A percentile compares a stretch with the other conserved stretches of the same genome.
phyloP scores from a whole-genome alignment of 768 basidiomycete genomes.

The Lactarius pseudohatsudake region DNA sequence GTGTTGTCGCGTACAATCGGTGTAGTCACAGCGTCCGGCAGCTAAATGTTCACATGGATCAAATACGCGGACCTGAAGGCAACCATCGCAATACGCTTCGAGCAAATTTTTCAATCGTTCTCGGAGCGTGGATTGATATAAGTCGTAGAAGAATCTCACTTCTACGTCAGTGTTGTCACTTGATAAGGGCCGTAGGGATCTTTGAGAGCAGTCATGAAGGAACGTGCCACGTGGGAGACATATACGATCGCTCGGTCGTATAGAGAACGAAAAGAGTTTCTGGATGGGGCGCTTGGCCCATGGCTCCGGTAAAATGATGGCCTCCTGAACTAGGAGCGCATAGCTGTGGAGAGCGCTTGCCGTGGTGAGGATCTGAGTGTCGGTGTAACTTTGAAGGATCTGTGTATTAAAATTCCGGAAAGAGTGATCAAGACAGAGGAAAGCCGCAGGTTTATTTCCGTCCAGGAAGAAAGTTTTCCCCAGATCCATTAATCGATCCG shows the following conservation, averaged over 20 bases:
- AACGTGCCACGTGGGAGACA: constrained; percentile 17
- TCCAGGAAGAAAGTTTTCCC: no score
- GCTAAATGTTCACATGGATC: constrained; percentile 20
- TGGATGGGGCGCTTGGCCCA: not conserved
- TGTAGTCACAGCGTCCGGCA: constrained; percentile 15
- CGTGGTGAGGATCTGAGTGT: no score
- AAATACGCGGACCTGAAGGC: constrained; percentile 11
- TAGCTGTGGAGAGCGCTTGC: no score
- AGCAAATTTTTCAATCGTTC: constrained; percentile 17
- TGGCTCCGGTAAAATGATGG: not conserved
- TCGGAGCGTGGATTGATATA: constrained; percentile 7
- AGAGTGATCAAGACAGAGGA: no score
- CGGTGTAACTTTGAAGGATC: no score
- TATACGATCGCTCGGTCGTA: constrained; percentile 10
- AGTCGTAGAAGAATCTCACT: constrained; percentile 3
- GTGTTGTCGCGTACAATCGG: constrained; percentile 17
- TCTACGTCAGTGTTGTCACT: constrained; percentile 7
- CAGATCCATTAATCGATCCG: no score
- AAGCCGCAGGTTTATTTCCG: no score
- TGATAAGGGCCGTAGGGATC: not conserved
- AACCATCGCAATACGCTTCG: constrained; percentile 8
- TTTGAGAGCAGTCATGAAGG: not conserved
- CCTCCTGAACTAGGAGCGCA: not conserved
- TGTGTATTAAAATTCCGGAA: no score
- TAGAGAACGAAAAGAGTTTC: constrained; percentile 20